Conservation (phyloP, 495 filamentous ascomycete species). For the Hypoxylon lenormandii region DNA sequence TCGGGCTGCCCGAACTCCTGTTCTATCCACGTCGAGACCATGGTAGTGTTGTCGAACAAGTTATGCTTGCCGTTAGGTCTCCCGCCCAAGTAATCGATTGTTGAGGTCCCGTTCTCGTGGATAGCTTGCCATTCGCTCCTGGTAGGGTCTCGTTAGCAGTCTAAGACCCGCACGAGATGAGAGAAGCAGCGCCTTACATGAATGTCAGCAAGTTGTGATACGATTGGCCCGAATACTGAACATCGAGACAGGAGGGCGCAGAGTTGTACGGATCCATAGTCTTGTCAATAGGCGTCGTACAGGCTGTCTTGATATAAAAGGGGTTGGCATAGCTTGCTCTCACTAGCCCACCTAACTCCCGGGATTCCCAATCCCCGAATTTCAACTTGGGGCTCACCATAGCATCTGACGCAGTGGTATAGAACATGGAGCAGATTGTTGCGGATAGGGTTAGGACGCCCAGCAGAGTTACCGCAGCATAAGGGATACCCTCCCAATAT, state of each 20-base stretch:
- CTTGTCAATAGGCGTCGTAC: constrained; percentile 68
- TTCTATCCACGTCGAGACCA: constrained; percentile 71
- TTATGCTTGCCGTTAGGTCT: constrained; percentile 68
- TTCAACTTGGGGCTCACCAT: constrained; percentile 75
- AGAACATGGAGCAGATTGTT: constrained; percentile 73
- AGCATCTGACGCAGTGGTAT: constrained; percentile 78
- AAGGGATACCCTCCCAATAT: constrained; percentile 70
- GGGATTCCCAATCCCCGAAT: constrained; percentile 60
- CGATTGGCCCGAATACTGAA: constrained; percentile 71
- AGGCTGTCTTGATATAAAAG: constrained; percentile 63
- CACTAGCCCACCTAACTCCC: constrained; percentile 67
- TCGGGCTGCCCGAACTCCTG: constrained; percentile 60
- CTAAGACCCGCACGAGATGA: constrained; percentile 62
- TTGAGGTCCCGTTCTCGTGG: constrained; percentile 52
- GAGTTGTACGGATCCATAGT: constrained; percentile 51
- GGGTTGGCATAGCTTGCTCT: constrained; percentile 69
- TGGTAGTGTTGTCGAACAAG: constrained; percentile 73
- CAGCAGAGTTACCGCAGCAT: constrained; percentile 70
- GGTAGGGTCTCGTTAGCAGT: constrained; percentile 56
- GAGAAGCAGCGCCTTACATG: constrained; percentile 38
- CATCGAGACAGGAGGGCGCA: constrained; percentile 69
- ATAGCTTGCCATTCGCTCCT: constrained; percentile 62
- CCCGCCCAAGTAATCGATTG: constrained; percentile 50
- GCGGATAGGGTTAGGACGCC: constrained; percentile 69
- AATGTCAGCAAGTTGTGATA: constrained; percentile 55